A percentile compares a stretch with the other conserved stretches of the same genome.
These are phyloP conservation scores for Populus hybrid DNA, from an alignment of 441 rosid genomes.

Conservation along the genomic window DNA sequence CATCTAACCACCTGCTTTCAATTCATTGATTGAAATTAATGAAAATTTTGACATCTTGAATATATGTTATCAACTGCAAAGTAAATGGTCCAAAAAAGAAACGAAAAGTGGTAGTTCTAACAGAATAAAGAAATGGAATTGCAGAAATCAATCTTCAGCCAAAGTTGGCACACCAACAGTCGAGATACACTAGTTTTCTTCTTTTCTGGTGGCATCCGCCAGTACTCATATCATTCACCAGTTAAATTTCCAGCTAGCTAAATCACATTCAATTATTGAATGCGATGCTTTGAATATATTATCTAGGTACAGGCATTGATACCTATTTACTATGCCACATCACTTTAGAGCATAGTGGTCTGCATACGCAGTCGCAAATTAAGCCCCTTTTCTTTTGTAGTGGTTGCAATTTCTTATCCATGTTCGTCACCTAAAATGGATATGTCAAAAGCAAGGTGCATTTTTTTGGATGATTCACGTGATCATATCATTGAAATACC, in stretches of 20 bases:
- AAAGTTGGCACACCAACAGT: neutral
- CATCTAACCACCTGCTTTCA: slow-evolving; percentile 74
- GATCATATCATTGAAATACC: slow-evolving; percentile 32
- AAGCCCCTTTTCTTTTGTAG: neutral
- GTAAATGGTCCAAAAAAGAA: neutral
- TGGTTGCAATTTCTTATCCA: neutral
- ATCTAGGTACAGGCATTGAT: neutral
- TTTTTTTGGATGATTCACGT: neutral
- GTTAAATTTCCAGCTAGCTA: neutral
- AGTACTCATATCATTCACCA: no score
- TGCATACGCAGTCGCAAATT: neutral
- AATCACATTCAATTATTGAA: neutral
- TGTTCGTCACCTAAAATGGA: neutral
- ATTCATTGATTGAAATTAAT: neutral
- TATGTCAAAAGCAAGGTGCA: neutral
- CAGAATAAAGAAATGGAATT: neutral
- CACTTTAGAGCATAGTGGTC: neutral
- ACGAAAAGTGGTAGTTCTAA: neutral
- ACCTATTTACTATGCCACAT: neutral
- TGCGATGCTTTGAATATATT: neutral
- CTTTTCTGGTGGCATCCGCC: no score
- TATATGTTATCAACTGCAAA: neutral
- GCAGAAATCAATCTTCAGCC: neutral
- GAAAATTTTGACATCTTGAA: neutral
- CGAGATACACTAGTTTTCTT: neutral